phyloP scores from a whole-genome alignment of 2,329 filamentous ascomycete species.

The Arthrobotrys musiformis region DNA sequence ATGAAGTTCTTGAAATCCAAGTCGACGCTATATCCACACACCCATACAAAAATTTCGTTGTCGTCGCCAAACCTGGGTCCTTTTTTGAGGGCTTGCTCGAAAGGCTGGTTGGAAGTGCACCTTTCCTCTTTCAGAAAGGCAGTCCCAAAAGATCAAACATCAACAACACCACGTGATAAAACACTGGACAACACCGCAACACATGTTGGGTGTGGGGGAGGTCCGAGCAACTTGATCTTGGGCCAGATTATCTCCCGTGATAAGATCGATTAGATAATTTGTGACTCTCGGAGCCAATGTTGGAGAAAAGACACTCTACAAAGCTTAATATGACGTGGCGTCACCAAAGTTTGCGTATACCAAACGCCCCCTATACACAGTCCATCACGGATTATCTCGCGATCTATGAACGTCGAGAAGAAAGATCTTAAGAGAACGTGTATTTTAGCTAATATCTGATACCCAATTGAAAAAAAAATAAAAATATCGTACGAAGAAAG shows the following conservation, averaged over 20 bases:
- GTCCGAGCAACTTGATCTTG: not conserved
- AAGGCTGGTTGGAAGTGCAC: not conserved
- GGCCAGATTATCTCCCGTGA: slow-evolving; percentile 34
- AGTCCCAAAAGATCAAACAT: slow-evolving; percentile 34
- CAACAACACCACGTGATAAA: not conserved
- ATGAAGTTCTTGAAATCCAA: slow-evolving; percentile 28
- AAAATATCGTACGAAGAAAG: too few relatives aligned
- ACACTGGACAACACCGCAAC: slow-evolving; percentile 21
- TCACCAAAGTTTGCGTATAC: not conserved
- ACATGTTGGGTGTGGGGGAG: slow-evolving; percentile 1
- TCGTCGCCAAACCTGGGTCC: slow-evolving; percentile 27
- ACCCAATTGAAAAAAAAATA: not conserved
- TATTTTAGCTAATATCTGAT: not conserved
- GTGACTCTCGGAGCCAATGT: slow-evolving; percentile 16
- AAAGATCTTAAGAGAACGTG: not conserved
- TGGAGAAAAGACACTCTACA: slow-evolving; percentile 1
- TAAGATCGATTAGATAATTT: slow-evolving; percentile 54
- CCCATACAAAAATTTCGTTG: slow-evolving; percentile 50
- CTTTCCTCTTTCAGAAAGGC: slow-evolving; percentile 49
- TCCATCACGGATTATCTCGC: not conserved
- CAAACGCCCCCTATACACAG: not conserved
- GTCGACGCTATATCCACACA: slow-evolving; percentile 45
- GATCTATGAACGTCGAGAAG: too few relatives aligned
- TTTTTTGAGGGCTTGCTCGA: slow-evolving; percentile 38
- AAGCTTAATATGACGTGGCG: slow-evolving; percentile 3